Base-by-base conservation (phyloP, 176 grass and related monocot species). In the Metroxylon sagu region DNA sequence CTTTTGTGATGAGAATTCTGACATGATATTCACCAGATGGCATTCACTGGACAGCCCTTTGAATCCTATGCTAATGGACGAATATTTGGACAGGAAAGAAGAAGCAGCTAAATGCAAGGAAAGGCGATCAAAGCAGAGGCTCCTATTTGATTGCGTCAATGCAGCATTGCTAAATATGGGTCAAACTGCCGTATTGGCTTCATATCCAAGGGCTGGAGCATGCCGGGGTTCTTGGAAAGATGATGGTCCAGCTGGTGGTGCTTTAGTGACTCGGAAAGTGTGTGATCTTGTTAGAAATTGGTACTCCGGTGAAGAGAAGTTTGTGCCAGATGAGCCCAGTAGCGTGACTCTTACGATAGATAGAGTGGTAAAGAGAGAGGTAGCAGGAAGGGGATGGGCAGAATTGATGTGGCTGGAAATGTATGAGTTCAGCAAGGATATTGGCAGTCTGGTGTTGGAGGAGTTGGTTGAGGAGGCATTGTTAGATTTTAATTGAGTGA, bases 141-240 rank as follows among this genome's bases (percentile, higher is more conserved):
- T 98, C 18, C 52, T 98, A 25, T 98, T 92, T 7, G 87, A 98
- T 14, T 83, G 81, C 1, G 64, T 83, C 66, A 98, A 98, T 14
- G 87, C 75, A 71, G 87, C 84, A 53, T 78, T 98, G 58, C 16
- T 71, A 4, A 79, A 92, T 28, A 70, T 92, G 16, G 75, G 69
- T 63, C 76, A 19, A 53, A 73, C 60, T 62, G 29, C 66, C 18
- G 62, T 80, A 67, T 19, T 92, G 23, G 25, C 54, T 57, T 74
- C 58, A 0, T 92, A 88, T 52, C 84, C 93, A 17, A 85, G 81
- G 93, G 70, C 53, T 3, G 53, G 58, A 29, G 27, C 60, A 19
- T 60, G 26, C 64, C 53, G 60, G 53, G 70, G 17, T 26, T 67
- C 49, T 27, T 43, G 16, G 1, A 23, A 23, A 23, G 75, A 54